These are phyloP conservation scores for Blastomyces parvus DNA, from an alignment of 2,329 filamentous ascomycete species.

Conservation along the genomic window DNA sequence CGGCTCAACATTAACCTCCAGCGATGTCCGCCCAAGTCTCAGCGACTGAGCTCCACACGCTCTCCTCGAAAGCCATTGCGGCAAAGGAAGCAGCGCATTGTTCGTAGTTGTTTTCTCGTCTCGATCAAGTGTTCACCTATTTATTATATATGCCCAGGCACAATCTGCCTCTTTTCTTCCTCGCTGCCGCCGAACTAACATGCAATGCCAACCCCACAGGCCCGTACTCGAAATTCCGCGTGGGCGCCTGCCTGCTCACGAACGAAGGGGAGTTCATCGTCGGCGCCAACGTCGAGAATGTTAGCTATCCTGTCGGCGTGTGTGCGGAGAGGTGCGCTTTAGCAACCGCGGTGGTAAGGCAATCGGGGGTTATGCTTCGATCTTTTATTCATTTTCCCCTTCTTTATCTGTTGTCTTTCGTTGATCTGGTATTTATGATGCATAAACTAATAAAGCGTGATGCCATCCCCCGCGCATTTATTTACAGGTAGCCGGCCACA, in stretches of 20 bases:
- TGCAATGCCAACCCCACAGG: constrained; percentile 32
- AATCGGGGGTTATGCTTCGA: background rate
- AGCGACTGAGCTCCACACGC: constrained; percentile 52
- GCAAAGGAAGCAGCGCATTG: constrained; percentile 79
- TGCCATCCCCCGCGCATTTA: too few relatives aligned
- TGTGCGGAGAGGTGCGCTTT: constrained; percentile 91
- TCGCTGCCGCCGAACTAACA: background rate
- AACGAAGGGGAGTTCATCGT: constrained; percentile 48
- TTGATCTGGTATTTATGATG: too few relatives aligned
- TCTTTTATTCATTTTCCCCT: background rate
- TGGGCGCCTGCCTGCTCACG: constrained; percentile 71
- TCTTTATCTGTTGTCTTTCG: too few relatives aligned
- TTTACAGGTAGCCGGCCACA: constrained; percentile 36
- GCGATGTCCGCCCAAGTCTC: constrained; percentile 40
- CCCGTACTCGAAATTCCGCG: constrained; percentile 84
- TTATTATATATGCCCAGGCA: background rate
- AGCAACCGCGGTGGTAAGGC: constrained; percentile 57
- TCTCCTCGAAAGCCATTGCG: constrained; percentile 54
- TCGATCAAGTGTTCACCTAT: background rate
- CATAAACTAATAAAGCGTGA: background rate
- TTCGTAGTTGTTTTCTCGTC: constrained; percentile 30
- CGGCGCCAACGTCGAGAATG: constrained; percentile 91
- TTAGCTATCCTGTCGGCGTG: constrained; percentile 83
- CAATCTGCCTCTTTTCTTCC: background rate
- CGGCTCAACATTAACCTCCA: constrained; percentile 7